Conservation (phyloP, 1,284 basidiomycete species). For the Ceratobasidium sp. region DNA sequence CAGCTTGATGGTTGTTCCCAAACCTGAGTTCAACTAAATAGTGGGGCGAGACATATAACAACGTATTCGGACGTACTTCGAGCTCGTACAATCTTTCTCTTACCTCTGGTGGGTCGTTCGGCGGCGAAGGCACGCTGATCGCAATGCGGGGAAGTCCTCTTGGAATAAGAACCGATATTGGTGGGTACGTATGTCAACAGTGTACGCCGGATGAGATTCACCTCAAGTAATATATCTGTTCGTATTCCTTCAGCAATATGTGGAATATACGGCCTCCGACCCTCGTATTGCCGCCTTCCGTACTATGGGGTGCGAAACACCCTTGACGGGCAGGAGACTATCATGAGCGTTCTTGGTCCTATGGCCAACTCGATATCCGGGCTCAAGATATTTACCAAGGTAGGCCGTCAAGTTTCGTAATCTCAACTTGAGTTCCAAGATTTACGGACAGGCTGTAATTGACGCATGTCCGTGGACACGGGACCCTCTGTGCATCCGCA, state of each 20-base stretch:
- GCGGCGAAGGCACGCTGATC: slow-evolving; percentile 68
- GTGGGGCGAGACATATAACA: slow-evolving; percentile 72
- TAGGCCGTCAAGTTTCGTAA: background rate
- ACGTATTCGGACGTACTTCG: slow-evolving; percentile 71
- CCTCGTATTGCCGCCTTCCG: slow-evolving; percentile 75
- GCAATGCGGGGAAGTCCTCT: slow-evolving; percentile 68
- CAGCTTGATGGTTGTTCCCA: background rate
- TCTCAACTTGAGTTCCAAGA: background rate
- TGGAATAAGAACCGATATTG: slow-evolving; percentile 76
- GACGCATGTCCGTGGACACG: slow-evolving; percentile 71
- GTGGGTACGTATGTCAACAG: slow-evolving; percentile 63
- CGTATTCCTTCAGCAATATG: slow-evolving; percentile 75
- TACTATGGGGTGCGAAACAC: slow-evolving; percentile 72
- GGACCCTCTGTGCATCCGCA: slow-evolving; percentile 71
- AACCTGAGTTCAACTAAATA: background rate
- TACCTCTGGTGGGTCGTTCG: slow-evolving; percentile 68
- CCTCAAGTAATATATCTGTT: slow-evolving; percentile 60
- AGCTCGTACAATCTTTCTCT: slow-evolving; percentile 68
- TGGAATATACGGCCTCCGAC: slow-evolving; percentile 75
- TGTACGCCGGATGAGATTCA: background rate
- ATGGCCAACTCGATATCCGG: slow-evolving; percentile 67
- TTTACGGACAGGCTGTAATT: slow-evolving; percentile 56
- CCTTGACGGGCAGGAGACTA: slow-evolving; percentile 74
- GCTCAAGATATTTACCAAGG: slow-evolving; percentile 70
- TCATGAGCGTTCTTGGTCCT: slow-evolving; percentile 78